Evolutionary conservation across 2,329 filamentous ascomycete genomes (phyloP).

Genomic region (Fusarium beomiforme): DNA sequence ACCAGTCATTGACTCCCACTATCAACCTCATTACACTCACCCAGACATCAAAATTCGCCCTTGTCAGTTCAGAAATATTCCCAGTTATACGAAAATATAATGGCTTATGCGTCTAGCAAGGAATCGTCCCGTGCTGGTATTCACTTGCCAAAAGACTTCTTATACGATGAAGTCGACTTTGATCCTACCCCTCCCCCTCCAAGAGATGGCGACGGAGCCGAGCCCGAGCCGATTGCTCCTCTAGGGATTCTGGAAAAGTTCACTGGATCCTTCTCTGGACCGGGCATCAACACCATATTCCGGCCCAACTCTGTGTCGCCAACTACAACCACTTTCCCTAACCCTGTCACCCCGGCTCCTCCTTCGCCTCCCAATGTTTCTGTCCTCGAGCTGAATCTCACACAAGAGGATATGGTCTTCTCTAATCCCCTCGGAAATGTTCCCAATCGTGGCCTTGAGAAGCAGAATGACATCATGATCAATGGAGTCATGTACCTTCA

Average conservation of each 20-base stretch:
- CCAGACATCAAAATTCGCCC: too few relatives aligned
- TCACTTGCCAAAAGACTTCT: background rate
- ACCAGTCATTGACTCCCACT: background rate
- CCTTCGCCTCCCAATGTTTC: constrained; percentile 5
- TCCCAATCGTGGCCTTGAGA: background rate
- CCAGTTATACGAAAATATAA: background rate
- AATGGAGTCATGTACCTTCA: constrained; percentile 8
- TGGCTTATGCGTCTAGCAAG: background rate
- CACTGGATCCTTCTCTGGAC: background rate
- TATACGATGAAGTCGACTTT: constrained; percentile 9
- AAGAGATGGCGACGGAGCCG: too few relatives aligned
- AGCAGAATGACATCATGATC: constrained; percentile 6
- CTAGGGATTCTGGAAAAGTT: constrained; percentile 1
- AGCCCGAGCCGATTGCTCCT: background rate
- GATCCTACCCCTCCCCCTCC: background rate
- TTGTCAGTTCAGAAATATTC: fast-evolving
- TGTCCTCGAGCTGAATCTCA: constrained; percentile 2
- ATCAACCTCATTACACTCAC: background rate
- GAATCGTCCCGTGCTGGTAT: background rate
- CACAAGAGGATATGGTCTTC: background rate
- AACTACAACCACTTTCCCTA: background rate
- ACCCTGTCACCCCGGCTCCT: constrained; percentile 1
- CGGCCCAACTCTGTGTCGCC: background rate
- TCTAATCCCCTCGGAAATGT: background rate
- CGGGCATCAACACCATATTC: constrained; percentile 13